These are phyloP conservation scores for Suillus subaureus DNA, from an alignment of 768 basidiomycete species.

Conservation along the genomic window DNA sequence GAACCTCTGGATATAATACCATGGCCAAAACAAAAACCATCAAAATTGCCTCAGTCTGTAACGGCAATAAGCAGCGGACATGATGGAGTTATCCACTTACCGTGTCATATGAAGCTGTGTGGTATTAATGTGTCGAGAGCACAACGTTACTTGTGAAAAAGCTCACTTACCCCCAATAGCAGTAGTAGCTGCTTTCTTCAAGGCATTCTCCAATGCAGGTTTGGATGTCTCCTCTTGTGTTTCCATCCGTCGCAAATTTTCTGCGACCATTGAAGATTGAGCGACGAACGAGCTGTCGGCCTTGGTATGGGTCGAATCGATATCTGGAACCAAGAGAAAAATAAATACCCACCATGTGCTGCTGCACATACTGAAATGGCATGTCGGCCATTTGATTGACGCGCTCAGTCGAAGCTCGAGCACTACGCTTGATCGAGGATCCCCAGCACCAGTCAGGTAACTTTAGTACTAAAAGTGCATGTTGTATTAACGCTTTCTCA, in stretches of 20 bases:
- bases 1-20: conserved; percentile 21
- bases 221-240: conserved; percentile 10
- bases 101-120: conserved; percentile 13
- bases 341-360: conserved; percentile 11
- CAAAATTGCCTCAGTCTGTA: conserved; percentile 15
- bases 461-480: neutral
- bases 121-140: neutral
- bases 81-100: conserved; percentile 4
- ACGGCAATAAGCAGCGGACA: neutral
- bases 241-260: conserved; percentile 20
- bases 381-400: conserved; percentile 5
- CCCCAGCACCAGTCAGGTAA: conserved; percentile 4
- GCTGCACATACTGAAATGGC: conserved; percentile 9
- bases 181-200: conserved; percentile 15
- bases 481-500: neutral
- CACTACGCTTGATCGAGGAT: conserved; percentile 11
- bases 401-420: neutral
- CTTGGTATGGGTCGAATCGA: neutral
- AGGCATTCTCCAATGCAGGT: conserved; percentile 10
- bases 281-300: neutral
- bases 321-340: neutral
- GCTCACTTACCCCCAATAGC: conserved; percentile 15
- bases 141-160: neutral
- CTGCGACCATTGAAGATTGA: conserved; percentile 14
- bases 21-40: conserved; percentile 19